Percentiles rank a stretch among this genome's conserved stretches.
Evolutionary conservation across 176 grass and related monocot species (phyloP).

Genomic region (Avena sativa): DNA sequence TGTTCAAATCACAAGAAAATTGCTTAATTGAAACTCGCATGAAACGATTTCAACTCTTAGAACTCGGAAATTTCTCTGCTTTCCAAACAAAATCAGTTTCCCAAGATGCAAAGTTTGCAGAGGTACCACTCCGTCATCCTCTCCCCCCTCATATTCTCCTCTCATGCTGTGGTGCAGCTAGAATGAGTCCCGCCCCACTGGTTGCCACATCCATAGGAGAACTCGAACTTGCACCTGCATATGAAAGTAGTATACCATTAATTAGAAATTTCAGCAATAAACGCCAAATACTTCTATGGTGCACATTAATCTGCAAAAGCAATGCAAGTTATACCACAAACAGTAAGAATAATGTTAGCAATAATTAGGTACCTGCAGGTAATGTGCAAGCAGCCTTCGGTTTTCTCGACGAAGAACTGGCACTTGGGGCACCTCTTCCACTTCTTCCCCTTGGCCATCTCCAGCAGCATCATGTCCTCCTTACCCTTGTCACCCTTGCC

Average conservation of each 20-base stretch:
- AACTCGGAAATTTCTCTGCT: not conserved
- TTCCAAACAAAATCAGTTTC: not conserved
- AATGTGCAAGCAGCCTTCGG: constrained; percentile 53
- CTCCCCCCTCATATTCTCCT: not conserved
- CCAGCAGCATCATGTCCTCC: constrained; percentile 60
- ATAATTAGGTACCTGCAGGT: constrained; percentile 50
- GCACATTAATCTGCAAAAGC: not conserved
- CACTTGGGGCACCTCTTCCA: constrained; percentile 73
- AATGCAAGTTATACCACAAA: not conserved
- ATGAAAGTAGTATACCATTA: not conserved
- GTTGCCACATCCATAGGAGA: constrained; percentile 7
- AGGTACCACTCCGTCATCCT: too few species aligned
- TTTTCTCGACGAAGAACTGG: constrained; percentile 66
- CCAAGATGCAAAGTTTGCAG: not conserved
- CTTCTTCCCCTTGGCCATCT: constrained; percentile 42
- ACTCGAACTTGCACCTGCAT: constrained; percentile 55
- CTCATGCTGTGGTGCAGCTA: constrained; percentile 26
- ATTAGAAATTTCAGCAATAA: not conserved
- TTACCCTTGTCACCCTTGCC: constrained; percentile 18
- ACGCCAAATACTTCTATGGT: not conserved
- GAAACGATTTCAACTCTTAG: not conserved
- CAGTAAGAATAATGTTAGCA: not conserved
- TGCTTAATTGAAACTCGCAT: not conserved
- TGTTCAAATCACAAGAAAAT: not conserved
- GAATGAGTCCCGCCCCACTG: constrained; percentile 2